These are phyloP conservation scores for Vaccinium corymbosum DNA, from an alignment of 148 eudicot species.

Conservation along the genomic window DNA sequence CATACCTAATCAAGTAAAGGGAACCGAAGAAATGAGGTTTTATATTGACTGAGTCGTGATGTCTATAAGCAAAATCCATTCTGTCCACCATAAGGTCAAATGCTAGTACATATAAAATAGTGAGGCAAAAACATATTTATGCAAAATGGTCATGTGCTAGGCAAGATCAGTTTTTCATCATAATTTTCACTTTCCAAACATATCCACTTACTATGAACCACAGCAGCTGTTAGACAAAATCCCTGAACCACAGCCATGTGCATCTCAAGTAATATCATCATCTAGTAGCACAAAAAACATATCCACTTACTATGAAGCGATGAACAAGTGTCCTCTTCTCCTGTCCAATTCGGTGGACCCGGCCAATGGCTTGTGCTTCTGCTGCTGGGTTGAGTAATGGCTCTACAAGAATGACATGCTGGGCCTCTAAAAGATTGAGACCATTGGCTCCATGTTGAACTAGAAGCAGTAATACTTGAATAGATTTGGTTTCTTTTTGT, in stretches of 20 bases:
- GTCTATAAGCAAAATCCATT: background rate
- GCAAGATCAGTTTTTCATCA: background rate
- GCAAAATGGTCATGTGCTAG: background rate
- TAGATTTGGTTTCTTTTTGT: slow-evolving; percentile 29
- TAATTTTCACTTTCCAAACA: background rate
- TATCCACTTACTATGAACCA: background rate
- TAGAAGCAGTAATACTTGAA: slow-evolving; percentile 74
- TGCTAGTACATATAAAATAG: background rate
- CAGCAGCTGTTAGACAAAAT: background rate
- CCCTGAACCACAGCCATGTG: background rate
- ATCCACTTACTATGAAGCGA: slow-evolving; percentile 68
- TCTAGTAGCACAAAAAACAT: background rate
- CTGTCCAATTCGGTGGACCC: slow-evolving; percentile 95
- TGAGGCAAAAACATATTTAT: background rate
- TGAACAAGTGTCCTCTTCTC: slow-evolving; percentile 70
- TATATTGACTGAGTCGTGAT: background rate
- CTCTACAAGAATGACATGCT: slow-evolving; percentile 93
- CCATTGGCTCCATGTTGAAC: slow-evolving; percentile 95
- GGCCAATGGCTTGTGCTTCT: slow-evolving; percentile 94
- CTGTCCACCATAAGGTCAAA: background rate
- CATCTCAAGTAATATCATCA: background rate
- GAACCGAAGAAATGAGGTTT: background rate
- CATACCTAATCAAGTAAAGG: too few relatives aligned
- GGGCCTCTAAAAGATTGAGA: slow-evolving; percentile 93
- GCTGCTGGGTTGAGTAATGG: slow-evolving; percentile 94